Evolutionary conservation across 441 rosid species (phyloP).

Genomic region (Cnidoscolus chayamansa): DNA sequence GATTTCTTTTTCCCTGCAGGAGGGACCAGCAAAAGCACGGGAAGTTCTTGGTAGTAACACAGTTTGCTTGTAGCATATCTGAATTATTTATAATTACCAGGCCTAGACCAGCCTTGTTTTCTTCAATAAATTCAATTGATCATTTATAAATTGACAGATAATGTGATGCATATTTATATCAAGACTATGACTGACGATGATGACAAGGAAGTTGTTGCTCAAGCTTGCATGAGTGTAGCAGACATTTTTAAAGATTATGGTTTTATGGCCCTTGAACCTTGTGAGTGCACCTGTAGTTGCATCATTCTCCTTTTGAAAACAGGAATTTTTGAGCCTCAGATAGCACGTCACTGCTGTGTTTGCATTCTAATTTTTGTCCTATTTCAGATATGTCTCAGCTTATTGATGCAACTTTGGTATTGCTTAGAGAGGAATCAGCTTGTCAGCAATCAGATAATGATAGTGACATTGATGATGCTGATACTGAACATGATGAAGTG

Average conservation of each 20-base stretch:
- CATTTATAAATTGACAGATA: constrained; percentile 45
- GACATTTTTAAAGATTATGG: constrained; percentile 91
- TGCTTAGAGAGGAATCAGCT: constrained; percentile 83
- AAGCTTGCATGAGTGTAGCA: constrained; percentile 83
- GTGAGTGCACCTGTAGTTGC: constrained; percentile 46
- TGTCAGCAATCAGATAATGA: constrained; percentile 75
- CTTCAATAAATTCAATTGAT: constrained; percentile 19
- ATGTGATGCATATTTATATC: constrained; percentile 69
- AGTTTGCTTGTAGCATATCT: constrained; percentile 17
- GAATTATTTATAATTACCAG: constrained; percentile 8
- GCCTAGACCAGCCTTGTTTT: constrained; percentile 13
- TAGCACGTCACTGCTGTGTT: constrained; percentile 14
- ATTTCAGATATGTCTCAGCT: constrained; percentile 70
- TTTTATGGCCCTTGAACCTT: constrained; percentile 69
- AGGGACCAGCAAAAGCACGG: constrained; percentile 62
- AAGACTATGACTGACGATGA: constrained; percentile 89
- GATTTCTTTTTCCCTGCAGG: constrained; percentile 45
- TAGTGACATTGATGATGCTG: constrained; percentile 76
- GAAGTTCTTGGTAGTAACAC: constrained; percentile 67
- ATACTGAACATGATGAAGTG: constrained; percentile 81
- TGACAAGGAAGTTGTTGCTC: constrained; percentile 97
- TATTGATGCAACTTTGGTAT: constrained; percentile 67
- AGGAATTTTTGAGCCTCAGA: background rate
- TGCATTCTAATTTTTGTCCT: constrained; percentile 26
- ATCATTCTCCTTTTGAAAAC: background rate